phyloP scores from a whole-genome alignment of 495 filamentous ascomycete species.

The Annulohypoxylon bovei region DNA sequence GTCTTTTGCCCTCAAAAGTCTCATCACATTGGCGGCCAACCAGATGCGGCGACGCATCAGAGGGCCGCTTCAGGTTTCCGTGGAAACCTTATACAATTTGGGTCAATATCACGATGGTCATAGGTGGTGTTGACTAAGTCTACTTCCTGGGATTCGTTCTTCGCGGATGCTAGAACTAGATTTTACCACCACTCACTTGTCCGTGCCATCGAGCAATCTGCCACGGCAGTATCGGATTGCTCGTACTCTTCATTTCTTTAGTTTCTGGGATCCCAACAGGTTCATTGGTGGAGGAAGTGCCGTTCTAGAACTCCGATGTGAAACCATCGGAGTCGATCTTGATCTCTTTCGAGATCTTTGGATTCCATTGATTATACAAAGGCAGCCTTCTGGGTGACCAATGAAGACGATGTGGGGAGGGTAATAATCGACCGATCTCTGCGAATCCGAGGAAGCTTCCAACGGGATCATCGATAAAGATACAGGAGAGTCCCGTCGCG shows the following conservation, averaged over 20 bases:
- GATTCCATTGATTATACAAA: slow-evolving; percentile 34
- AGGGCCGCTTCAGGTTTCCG: neutral
- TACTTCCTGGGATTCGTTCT: neutral
- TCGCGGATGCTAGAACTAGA: neutral
- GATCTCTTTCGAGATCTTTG: slow-evolving; percentile 12
- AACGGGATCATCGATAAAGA: slow-evolving; percentile 1
- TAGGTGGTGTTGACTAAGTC: slow-evolving; percentile 13
- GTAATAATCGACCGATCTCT: neutral
- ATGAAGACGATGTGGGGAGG: neutral
- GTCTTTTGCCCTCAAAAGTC: slow-evolving; percentile 22
- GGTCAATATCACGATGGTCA: slow-evolving; percentile 12
- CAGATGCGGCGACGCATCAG: slow-evolving; percentile 12
- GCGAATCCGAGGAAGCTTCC: neutral
- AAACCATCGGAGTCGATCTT: slow-evolving; percentile 4
- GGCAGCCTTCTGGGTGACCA: slow-evolving; percentile 11
- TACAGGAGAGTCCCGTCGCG: neutral
- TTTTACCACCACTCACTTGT: slow-evolving; percentile 21
- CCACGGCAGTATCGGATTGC: slow-evolving; percentile 20
- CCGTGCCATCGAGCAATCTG: slow-evolving; percentile 31
- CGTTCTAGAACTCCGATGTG: slow-evolving; percentile 8
- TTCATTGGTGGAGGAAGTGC: slow-evolving; percentile 22
- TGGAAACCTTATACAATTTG: slow-evolving; percentile 2
- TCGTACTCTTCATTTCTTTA: slow-evolving; percentile 42
- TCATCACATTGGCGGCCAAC: slow-evolving; percentile 19
- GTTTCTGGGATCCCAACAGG: slow-evolving; percentile 18